Conservation (phyloP, 176 grass and related monocot species). For the Calamus simplicifolius region DNA sequence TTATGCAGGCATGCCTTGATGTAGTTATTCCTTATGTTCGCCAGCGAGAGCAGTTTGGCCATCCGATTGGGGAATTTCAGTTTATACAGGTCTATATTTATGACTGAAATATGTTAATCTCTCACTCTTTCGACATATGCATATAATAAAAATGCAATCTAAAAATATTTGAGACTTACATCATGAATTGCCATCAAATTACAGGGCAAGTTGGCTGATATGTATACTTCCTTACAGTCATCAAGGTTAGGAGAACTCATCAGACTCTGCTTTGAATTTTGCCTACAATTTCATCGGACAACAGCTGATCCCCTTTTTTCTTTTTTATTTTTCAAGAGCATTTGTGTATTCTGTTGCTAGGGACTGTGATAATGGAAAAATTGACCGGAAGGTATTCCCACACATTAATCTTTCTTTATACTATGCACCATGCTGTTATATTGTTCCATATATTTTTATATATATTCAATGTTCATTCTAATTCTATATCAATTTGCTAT, state of each 20-base stretch:
- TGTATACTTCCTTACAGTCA: conserved; percentile 94
- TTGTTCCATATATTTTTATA: too few relatives aligned
- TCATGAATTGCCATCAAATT: conserved; percentile 8
- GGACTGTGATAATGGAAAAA: conserved; percentile 87
- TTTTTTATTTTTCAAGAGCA: conserved; percentile 43
- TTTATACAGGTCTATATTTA: conserved; percentile 59
- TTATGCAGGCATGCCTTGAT: conserved; percentile 98
- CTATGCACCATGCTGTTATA: too few relatives aligned
- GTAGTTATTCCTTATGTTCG: conserved; percentile 78
- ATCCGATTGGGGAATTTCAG: conserved; percentile 92
- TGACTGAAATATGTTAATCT: too few relatives aligned
- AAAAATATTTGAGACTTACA: conserved; percentile 5
- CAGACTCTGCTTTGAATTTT: not conserved
- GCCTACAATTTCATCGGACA: conserved; percentile 12
- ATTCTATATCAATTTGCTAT: too few relatives aligned
- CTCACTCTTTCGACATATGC: not conserved
- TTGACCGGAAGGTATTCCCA: conserved; percentile 67
- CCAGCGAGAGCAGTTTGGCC: conserved; percentile 85
- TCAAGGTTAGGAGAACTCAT: conserved; percentile 46
- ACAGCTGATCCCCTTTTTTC: conserved; percentile 11
- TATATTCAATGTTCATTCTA: too few relatives aligned
- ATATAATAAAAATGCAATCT: too few relatives aligned
- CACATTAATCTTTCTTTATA: not conserved
- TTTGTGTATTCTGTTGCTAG: conserved; percentile 93
- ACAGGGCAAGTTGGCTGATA: conserved; percentile 91